Conservation (phyloP, 164 flowering plant species). For the Macadamia tetraphylla region DNA sequence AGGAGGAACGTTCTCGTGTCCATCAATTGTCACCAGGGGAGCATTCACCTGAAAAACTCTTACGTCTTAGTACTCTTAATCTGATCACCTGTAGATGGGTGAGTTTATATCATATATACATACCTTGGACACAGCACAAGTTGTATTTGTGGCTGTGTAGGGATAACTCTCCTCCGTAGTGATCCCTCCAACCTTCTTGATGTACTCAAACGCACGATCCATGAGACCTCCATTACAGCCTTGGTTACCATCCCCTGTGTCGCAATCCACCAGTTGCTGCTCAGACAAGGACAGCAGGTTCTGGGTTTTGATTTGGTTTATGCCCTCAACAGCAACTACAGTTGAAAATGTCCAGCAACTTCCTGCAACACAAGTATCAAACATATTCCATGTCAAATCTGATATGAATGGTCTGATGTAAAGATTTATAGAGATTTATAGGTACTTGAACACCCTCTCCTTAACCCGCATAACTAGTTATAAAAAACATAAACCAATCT, state of each 20-base stretch:
- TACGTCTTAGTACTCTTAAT: neutral
- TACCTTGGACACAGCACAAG: conserved; percentile 53
- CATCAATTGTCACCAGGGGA: conserved; percentile 56
- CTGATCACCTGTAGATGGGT: no score
- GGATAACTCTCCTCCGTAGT: conserved; percentile 64
- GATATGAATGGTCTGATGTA: no score
- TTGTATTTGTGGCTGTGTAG: conserved; percentile 55
- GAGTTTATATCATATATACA: no score
- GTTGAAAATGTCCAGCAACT: conserved; percentile 98
- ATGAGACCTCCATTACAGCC: conserved; percentile 89
- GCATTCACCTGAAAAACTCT: conserved; percentile 42
- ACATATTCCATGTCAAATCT: no score
- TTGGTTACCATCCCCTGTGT: conserved; percentile 40
- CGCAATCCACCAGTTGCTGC: conserved; percentile 86
- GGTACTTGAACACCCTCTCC: no score
- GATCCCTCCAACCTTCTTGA: conserved; percentile 57
- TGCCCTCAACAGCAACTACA: conserved; percentile 76
- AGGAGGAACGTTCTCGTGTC: conserved; percentile 64
- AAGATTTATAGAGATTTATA: no score
- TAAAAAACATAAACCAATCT: no score
- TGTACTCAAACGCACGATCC: conserved; percentile 71
- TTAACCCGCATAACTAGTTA: no score
- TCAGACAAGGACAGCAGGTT: conserved; percentile 67
- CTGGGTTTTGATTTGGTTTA: conserved; percentile 65
- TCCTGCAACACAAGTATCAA: conserved; percentile 29